phyloP scores from a whole-genome alignment of 176 grass and related monocot genomes.

The Triticum dicoccoides region DNA sequence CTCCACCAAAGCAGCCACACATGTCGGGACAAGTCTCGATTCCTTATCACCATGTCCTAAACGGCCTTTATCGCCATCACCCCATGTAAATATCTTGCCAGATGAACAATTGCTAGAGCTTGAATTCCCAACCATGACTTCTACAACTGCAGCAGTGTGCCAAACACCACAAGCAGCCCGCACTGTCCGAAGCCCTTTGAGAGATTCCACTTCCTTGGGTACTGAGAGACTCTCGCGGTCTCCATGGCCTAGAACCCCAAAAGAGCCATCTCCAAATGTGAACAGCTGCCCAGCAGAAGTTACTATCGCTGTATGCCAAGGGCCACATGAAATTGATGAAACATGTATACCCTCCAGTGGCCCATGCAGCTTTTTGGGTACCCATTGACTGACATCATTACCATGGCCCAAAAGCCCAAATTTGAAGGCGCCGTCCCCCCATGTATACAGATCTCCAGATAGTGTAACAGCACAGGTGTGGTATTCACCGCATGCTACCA shows the following conservation, averaged over 20 bases:
- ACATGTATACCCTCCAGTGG: conserved; percentile 89
- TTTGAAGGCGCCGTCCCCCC: conserved; percentile 86
- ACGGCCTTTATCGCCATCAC: conserved; percentile 97
- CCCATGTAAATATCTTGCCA: conserved; percentile 98
- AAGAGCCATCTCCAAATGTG: conserved; percentile 98
- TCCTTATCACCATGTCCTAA: conserved; percentile 95
- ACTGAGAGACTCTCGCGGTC: conserved; percentile 58
- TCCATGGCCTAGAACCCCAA: conserved; percentile 91
- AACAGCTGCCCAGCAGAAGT: conserved; percentile 93
- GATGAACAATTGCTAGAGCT: conserved; percentile 90
- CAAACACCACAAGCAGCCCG: conserved; percentile 92
- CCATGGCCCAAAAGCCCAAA: conserved; percentile 93
- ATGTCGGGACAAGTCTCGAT: conserved; percentile 74
- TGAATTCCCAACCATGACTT: conserved; percentile 93
- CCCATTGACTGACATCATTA: conserved; percentile 85
- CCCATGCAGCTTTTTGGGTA: conserved; percentile 81
- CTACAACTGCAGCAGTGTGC: conserved; percentile 98
- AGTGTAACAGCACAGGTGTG: conserved; percentile 97
- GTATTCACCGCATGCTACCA: conserved; percentile 86
- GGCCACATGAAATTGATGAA: conserved; percentile 95
- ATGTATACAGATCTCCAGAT: conserved; percentile 91
- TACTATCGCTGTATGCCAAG: conserved; percentile 93
- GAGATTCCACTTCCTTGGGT: conserved; percentile 88
- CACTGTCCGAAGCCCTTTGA: conserved; percentile 91
- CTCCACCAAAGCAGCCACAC: conserved; percentile 93